Evolutionary conservation across 108 stramenopile genomes (phyloP), one percentile per base, ranked within the genome.

Genomic region (Stephanodiscus minutulus): DNA sequence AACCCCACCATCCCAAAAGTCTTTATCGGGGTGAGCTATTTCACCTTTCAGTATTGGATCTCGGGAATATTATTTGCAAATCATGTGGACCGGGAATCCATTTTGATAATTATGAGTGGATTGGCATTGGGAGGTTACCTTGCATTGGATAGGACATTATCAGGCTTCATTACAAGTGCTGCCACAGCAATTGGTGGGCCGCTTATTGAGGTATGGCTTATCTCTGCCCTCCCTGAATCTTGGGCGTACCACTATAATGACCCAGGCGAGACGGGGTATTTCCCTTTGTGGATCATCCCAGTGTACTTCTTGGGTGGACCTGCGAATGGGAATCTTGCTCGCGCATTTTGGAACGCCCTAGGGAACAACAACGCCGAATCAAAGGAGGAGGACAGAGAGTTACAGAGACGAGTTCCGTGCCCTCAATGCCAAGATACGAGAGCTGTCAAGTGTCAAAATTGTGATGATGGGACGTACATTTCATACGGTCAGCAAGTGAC

Each of bases 301-400:
- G 88, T 95, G 9, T 95, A 93, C 53, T 93, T 93, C 55, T 66
- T 93, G 46, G 94, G 94, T 25, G 94, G 94, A 27, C 94, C 94
- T 9, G 94, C 94, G 27, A 82, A 84, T 63, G 94, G 94, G 8
- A 93, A 95, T 72, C 61, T 95, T 29, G 94, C 94, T 29, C 69
- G 94, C 48, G 73, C 84, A 6, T 72, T 92, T 81, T 90, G 91
- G 93, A 79, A 88, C 55, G 71, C 66, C 5, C 54, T 93, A 35
- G 64, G 58, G 27, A 59, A 64, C 8, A 17, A 66, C 22, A 60
- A 47, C 1, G 36, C 10, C 18, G 39, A 35, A 22, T 43, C 48
- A 59, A 41, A 10, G 24, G 12, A 44, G 33, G 41, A 31, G 20
- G 46, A 20, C 8, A 39, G 5, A 11, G n/a, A 21, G 46, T 37